These are phyloP conservation scores for Vigna trinervia DNA, from an alignment of 306 rosid genomes.

Conservation along the genomic window DNA sequence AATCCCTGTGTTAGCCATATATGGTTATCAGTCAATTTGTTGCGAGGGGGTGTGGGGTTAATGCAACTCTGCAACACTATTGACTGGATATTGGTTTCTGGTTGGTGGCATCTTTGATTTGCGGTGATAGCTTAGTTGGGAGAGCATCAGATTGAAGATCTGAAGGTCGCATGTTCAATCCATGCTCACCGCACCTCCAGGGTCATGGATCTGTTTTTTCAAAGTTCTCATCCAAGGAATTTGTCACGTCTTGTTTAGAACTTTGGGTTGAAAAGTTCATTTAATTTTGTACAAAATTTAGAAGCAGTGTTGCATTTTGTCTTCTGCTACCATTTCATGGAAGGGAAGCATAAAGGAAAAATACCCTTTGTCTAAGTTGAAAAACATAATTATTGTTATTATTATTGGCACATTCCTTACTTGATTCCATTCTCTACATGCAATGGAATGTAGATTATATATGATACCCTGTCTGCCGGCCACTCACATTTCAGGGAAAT, in stretches of 20 bases:
- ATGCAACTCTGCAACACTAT: constrained; percentile 30
- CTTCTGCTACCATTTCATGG: constrained; percentile 23
- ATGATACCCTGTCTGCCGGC: not conserved
- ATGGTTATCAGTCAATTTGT: constrained; percentile 28
- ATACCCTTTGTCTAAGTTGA: not conserved
- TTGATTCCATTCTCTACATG: constrained; percentile 19
- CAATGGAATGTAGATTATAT: not conserved
- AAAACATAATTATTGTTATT: not conserved
- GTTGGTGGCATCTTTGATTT: constrained; percentile 55
- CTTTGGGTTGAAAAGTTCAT: constrained; percentile 30
- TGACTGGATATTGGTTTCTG: constrained; percentile 42
- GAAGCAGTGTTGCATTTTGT: not conserved
- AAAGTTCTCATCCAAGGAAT: constrained; percentile 16
- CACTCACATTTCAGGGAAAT: not conserved
- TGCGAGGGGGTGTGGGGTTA: not conserved
- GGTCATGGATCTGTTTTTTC: constrained; percentile 43
- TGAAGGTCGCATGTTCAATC: constrained; percentile 78
- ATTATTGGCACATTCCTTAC: not conserved
- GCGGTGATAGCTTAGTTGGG: constrained; percentile 85
- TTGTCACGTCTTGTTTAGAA: constrained; percentile 21
- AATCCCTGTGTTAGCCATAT: constrained; percentile 22
- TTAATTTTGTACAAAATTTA: constrained; percentile 9
- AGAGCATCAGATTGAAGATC: constrained; percentile 75
- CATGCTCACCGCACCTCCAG: constrained; percentile 60
- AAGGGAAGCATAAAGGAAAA: constrained; percentile 21